Base-by-base conservation (phyloP, 768 basidiomycete genomes). In the Pluteus cervinus region DNA sequence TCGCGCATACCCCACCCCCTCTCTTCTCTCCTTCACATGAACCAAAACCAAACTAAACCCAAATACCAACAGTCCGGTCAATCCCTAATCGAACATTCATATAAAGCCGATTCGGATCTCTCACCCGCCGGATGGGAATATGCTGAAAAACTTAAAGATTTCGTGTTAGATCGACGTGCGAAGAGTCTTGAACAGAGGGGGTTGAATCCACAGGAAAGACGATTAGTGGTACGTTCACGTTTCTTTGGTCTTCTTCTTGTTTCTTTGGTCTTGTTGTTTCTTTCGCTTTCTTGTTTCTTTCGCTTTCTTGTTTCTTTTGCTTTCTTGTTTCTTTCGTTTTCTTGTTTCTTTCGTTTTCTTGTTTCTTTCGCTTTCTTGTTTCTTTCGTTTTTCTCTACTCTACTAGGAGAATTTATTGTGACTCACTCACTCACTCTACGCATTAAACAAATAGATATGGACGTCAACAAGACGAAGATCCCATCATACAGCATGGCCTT, bases 101-200 rank as follows among this genome's bases (percentile, higher is more conserved):
- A 93, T 71, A 94, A 93, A 63, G 93, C 96, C 24, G 96, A 99
- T 53, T 91, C 93, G 2, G 94, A 98, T 58, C 74, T 99, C 7
- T 96, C 93, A 2, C 86, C 88, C 3, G 83, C 81, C 1, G 96
- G 96, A 3, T 91, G 90, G 88, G 92, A 96, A 42, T 99, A 99
- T 47, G 83, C 93, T 2, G 86, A 89, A 47, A 73, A 71, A 26
- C 66, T 99, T 42, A 91, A 85, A 49, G 87, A 96, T 29, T 94
- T 94, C 44, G 86, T 99, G 14, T 68, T 88, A 6, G 80, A 90
- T 29, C 74, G 91, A 31, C 75, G 93, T 21, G 76, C 79, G 16
- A 86, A 86, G 56, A 70, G 78, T 9, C 65, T 86, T 11, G 79
- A 87, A 52, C 76, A 83, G 44, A 74, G 81, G 21, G 86, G 85